Evolutionary conservation across 306 rosid genomes (phyloP).

Genomic region (Quercus dentata): DNA sequence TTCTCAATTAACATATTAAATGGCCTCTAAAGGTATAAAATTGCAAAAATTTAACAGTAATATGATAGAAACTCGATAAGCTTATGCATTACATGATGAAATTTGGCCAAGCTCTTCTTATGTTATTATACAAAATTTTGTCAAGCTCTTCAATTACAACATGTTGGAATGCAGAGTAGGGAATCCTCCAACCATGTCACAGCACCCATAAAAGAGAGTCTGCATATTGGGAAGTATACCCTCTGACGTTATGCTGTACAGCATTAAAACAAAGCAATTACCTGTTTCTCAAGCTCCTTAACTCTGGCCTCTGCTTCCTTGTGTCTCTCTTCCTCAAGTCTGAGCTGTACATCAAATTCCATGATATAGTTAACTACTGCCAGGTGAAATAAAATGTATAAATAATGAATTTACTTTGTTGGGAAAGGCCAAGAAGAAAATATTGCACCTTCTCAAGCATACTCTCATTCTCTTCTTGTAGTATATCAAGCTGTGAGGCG

Average conservation of each 20-base stretch:
- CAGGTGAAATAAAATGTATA: neutral
- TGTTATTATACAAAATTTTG: neutral
- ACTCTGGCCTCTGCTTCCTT: constrained; percentile 80
- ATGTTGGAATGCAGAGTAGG: neutral
- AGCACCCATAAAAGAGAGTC: neutral
- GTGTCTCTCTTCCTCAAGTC: constrained; percentile 80
- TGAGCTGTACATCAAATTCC: constrained; percentile 58
- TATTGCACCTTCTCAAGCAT: constrained; percentile 62
- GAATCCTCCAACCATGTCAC: neutral
- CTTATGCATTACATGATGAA: neutral
- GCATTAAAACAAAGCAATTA: constrained; percentile 25
- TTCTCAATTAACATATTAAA: constrained; percentile 2
- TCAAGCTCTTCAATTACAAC: neutral
- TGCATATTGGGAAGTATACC: neutral
- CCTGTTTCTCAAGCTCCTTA: constrained; percentile 96
- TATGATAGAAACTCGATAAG: neutral
- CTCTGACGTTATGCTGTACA: neutral
- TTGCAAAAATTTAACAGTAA: constrained; percentile 3
- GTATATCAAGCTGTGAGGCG: constrained; percentile 74
- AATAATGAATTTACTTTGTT: constrained; percentile 1
- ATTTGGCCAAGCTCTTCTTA: neutral
- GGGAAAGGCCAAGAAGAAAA: constrained; percentile 11
- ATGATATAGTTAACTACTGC: constrained; percentile 24
- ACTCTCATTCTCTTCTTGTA: constrained; percentile 81
- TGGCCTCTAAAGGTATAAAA: neutral